These are phyloP conservation scores for Acarospora socialis DNA, from an alignment of 2,329 filamentous ascomycete species.

Conservation along the genomic window DNA sequence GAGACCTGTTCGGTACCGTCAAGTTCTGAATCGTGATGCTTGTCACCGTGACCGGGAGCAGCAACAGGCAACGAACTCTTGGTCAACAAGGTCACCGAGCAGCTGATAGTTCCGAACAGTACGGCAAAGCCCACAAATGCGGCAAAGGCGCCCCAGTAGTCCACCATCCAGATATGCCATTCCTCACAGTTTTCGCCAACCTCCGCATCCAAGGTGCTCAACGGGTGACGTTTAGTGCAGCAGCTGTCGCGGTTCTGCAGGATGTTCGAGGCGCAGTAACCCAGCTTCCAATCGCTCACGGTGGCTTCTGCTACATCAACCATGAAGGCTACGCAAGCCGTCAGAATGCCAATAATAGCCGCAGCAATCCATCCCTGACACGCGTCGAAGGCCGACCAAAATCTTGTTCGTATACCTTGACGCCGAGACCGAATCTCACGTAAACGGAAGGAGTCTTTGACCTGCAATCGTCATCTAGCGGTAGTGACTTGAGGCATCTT, in stretches of 20 bases:
- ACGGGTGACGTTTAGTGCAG: conserved; percentile 26
- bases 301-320: conserved; percentile 42
- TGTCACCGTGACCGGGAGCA: conserved; percentile 21
- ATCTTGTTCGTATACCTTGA: conserved; percentile 28
- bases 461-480: too few relatives aligned
- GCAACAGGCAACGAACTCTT: conserved; percentile 34
- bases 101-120: conserved; percentile 36
- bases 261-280: conserved; percentile 36
- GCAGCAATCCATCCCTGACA: conserved; percentile 43
- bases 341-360: conserved; percentile 38
- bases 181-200: conserved; percentile 24
- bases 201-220: conserved; percentile 8
- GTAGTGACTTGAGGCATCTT: conserved; percentile 1
- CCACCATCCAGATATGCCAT: conserved; percentile 32
- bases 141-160: conserved; percentile 29
- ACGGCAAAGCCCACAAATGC: conserved; percentile 37
- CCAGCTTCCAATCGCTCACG: conserved; percentile 42
- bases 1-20: conserved; percentile 9
- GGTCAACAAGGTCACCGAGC: conserved; percentile 35
- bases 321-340: conserved; percentile 40
- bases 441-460: conserved; percentile 43
- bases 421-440: conserved; percentile 30
- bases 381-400: conserved; percentile 33
- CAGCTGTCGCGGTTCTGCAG: conserved; percentile 37
- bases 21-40: conserved; percentile 12